These are phyloP conservation scores for Capillidium heterosporum DNA, from an alignment of 371 early-diverging fungal genomes.

Conservation along the genomic window DNA sequence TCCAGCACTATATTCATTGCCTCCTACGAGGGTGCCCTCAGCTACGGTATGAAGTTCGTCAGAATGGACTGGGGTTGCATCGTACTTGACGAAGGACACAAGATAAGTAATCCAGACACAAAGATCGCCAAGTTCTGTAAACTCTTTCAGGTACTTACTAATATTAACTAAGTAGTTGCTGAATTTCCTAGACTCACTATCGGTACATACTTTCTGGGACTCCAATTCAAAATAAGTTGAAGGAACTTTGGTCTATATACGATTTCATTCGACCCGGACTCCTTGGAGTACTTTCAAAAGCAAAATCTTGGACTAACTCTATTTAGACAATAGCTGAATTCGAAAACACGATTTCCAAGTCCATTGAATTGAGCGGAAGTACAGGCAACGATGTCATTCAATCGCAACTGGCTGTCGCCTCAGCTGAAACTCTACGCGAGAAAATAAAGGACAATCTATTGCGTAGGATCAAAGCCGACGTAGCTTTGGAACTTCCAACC, in stretches of 20 bases:
- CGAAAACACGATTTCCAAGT: neutral
- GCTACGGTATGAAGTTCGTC: constrained; percentile 40
- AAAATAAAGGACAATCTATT: constrained; percentile 88
- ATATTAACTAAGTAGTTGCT: neutral
- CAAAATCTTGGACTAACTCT: neutral
- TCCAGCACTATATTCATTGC: constrained; percentile 72
- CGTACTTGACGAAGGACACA: constrained; percentile 97
- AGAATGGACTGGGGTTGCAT: constrained; percentile 71
- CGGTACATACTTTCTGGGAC: constrained; percentile 91
- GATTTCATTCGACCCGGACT: constrained; percentile 92
- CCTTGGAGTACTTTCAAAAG: constrained; percentile 42
- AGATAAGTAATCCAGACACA: constrained; percentile 89
- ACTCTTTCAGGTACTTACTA: constrained; percentile 20
- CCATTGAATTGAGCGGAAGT: constrained; percentile 1
- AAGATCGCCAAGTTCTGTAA: constrained; percentile 77
- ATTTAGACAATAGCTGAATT: neutral
- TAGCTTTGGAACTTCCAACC: constrained; percentile 76
- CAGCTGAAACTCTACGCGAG: constrained; percentile 75
- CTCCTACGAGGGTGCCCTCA: constrained; percentile 66
- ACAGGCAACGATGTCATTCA: neutral
- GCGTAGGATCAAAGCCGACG: constrained; percentile 85
- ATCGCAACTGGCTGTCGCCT: constrained; percentile 53
- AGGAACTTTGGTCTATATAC: constrained; percentile 92
- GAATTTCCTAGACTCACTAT: constrained; percentile 42
- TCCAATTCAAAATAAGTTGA: constrained; percentile 95